Conservation (phyloP, 208 protist genomes). For the Crithidia expoeki region DNA sequence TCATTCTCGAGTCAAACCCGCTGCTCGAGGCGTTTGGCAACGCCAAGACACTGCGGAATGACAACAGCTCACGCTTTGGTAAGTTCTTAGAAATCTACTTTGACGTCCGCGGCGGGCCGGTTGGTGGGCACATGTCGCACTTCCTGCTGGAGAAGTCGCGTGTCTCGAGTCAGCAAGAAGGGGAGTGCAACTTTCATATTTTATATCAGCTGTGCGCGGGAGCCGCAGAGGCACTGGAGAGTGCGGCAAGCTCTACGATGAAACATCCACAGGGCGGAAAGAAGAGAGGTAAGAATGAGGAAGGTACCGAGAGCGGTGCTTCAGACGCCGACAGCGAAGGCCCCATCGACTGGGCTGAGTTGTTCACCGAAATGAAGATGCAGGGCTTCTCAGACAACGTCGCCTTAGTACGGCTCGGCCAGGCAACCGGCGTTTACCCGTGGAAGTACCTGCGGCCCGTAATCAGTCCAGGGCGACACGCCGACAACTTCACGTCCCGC, state of each 20-base stretch:
- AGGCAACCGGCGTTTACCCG: constrained; percentile 10
- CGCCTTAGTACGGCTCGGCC: not conserved
- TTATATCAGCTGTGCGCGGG: constrained; percentile 94
- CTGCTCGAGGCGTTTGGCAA: constrained; percentile 94
- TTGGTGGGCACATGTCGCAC: constrained; percentile 86
- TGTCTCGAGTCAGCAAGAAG: constrained; percentile 76
- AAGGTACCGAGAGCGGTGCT: not conserved
- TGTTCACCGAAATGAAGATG: constrained; percentile 36
- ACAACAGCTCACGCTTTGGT: constrained; percentile 93
- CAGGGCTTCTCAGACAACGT: not conserved
- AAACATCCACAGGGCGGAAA: not conserved
- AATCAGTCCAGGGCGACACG: constrained; percentile 16
- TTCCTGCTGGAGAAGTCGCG: constrained; percentile 94
- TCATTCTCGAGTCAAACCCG: constrained; percentile 93
- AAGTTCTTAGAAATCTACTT: constrained; percentile 95
- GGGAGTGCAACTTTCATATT: constrained; percentile 97
- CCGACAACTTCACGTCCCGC: constrained; percentile 26
- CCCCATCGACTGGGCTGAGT: constrained; percentile 18
- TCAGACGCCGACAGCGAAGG: not conserved
- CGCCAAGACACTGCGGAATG: constrained; percentile 92
- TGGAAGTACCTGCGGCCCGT: constrained; percentile 32
- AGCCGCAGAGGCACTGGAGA: constrained; percentile 24
- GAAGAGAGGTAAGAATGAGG: not conserved
- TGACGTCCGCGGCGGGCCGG: constrained; percentile 69
- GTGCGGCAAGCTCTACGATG: not conserved